These are phyloP conservation scores for Kazachstania sp. DNA, from an alignment of 1,139 yeast genomes.

Conservation along the genomic window DNA sequence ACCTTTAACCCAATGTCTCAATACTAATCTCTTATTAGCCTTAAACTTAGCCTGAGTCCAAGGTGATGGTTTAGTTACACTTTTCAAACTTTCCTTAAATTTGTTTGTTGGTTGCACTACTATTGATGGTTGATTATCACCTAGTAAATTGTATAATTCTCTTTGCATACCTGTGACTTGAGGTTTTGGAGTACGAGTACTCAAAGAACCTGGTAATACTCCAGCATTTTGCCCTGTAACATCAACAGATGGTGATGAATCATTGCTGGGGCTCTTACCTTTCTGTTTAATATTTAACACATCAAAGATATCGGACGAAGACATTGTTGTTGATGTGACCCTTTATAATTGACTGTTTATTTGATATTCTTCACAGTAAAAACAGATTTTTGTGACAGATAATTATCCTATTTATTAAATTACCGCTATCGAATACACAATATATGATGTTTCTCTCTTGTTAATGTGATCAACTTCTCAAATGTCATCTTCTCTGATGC, in stretches of 20 bases:
- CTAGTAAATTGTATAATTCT: slow-evolving; percentile 77
- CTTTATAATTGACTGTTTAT: not conserved
- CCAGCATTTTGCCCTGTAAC: not conserved
- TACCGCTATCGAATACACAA: too few species aligned
- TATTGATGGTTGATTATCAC: slow-evolving; percentile 89
- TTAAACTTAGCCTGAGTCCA: slow-evolving; percentile 67
- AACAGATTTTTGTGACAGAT: too few species aligned
- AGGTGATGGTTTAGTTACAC: slow-evolving; percentile 60
- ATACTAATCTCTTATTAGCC: slow-evolving; percentile 41
- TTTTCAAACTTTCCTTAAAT: slow-evolving; percentile 58
- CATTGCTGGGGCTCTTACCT: slow-evolving; percentile 28
- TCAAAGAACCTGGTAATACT: not conserved
- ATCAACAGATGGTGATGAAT: slow-evolving; percentile 7
- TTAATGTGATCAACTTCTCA: too few species aligned
- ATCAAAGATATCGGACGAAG: slow-evolving; percentile 64
- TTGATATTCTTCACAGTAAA: too few species aligned
- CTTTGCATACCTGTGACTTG: slow-evolving; percentile 78
- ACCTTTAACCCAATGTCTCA: slow-evolving; percentile 87
- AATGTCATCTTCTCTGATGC: too few species aligned
- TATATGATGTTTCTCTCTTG: too few species aligned
- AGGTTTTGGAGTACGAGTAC: slow-evolving; percentile 26
- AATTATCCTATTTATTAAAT: too few species aligned
- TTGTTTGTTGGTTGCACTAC: slow-evolving; percentile 43
- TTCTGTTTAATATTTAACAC: slow-evolving; percentile 54
- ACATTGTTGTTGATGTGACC: slow-evolving; percentile 19